Percentiles rank a stretch among this genome's conserved stretches.
Conservation (phyloP, 1,284 basidiomycete species). For the Chalciporus piperatoides region DNA sequence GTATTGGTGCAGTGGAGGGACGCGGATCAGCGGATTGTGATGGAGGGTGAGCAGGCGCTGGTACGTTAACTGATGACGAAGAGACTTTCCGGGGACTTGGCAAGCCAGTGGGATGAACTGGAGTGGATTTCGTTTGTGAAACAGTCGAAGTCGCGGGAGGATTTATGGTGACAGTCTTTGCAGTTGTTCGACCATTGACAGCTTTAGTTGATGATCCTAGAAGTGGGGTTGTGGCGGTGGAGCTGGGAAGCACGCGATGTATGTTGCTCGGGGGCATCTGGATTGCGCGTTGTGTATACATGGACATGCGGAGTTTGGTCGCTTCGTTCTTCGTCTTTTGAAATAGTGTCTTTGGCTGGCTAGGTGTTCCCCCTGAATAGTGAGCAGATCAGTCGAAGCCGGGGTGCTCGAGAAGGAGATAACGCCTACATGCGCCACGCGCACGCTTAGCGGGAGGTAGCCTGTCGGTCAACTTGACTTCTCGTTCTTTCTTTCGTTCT, state of each 20-base stretch:
- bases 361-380: slow-evolving; percentile 43
- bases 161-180: slow-evolving; percentile 40
- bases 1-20: slow-evolving; percentile 29
- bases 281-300: slow-evolving; percentile 50
- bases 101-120: slow-evolving; percentile 15
- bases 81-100: slow-evolving; percentile 15
- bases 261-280: slow-evolving; percentile 46
- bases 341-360: slow-evolving; percentile 63
- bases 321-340: slow-evolving; percentile 72
- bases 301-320: slow-evolving; percentile 58
- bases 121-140: slow-evolving; percentile 12
- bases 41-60: slow-evolving; percentile 17
- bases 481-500: slow-evolving; percentile 66
- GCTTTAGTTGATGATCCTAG: slow-evolving; percentile 34
- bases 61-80: slow-evolving; percentile 15
- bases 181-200: slow-evolving; percentile 38
- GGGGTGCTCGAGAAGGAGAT: slow-evolving; percentile 1
- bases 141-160: slow-evolving; percentile 24
- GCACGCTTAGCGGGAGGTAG: slow-evolving; percentile 59
- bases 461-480: slow-evolving; percentile 67
- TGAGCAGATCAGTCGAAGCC: slow-evolving; percentile 11
- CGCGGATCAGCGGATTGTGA: slow-evolving; percentile 21
- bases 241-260: slow-evolving; percentile 39
- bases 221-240: slow-evolving; percentile 34
- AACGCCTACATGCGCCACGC: slow-evolving; percentile 47